Base-by-base conservation (phyloP, 2,329 filamentous ascomycete species). In the Fusarium irregulare region DNA sequence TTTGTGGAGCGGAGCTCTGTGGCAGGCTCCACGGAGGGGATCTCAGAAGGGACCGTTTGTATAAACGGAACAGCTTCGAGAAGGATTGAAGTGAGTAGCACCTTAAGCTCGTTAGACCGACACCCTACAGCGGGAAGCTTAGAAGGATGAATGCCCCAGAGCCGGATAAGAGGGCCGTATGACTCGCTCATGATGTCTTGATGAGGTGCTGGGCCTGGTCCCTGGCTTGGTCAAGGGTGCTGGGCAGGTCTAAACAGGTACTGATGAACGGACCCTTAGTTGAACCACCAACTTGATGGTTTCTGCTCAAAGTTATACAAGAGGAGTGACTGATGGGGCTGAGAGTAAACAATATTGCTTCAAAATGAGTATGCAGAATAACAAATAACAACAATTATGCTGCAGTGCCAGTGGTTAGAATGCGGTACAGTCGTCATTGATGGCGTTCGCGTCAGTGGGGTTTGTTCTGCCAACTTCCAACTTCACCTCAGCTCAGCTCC, bases 41-140 rank as follows among this genome's bases (percentile, higher is more conserved):
- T 78, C 37, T 75, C 68, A 23, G 86, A 83, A 10, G 88, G 83
- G 34, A 87, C 83, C 12, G 81, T 81, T 72, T 85, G 83, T 75
- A 91, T 83, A 76, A 92, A 90, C 2, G 83, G 81, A 28, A 88
- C 77, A 23, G 87, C 86, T 76, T 92, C 89, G n/a, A 79, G 75
- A 32, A 92, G 80, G 25, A 89, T 80, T 8, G 82, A 77, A 12
- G 79, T 76, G 61, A 91, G 76, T 67, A 92, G 86, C 8, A 82
- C 79, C 23, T 78, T 76, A 18, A 91, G 79, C 37, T 84, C 81
- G 28, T 83, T 80, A 6, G 77, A 60, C 3, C 78, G 73, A 7
- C 82, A 80, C 16, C 76, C 73, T 37, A 80, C 61, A 28, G 79
- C 56, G 3, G 87, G 87, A 2, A 89, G 81, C 63, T 86, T 82